Percentiles rank a stretch among this genome's conserved stretches.
These are phyloP conservation scores for Botrytis porri DNA, from an alignment of 2,329 filamentous ascomycete species.

Conservation along the genomic window DNA sequence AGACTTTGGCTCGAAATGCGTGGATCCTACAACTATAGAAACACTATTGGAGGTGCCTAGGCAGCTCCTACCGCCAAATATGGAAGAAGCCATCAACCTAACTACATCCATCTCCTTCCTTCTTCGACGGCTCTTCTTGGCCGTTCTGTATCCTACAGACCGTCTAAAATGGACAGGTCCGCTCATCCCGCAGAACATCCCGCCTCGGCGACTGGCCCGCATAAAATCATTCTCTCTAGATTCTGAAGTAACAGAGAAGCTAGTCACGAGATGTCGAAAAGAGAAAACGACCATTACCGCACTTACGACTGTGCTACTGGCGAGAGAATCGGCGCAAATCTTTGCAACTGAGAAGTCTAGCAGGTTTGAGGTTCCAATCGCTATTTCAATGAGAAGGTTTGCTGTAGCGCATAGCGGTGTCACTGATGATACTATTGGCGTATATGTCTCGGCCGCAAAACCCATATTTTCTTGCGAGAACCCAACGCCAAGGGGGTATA, in stretches of 20 bases:
- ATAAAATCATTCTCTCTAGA: slow-evolving; percentile 21
- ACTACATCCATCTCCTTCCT: slow-evolving; percentile 44
- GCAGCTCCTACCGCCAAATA: slow-evolving; percentile 18
- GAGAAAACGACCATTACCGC: slow-evolving; percentile 28
- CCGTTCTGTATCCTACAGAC: slow-evolving; percentile 34
- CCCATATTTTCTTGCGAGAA: slow-evolving; percentile 24
- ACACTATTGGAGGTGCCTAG: slow-evolving; percentile 32
- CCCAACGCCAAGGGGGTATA: slow-evolving; percentile 22
- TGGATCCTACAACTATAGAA: slow-evolving; percentile 21
- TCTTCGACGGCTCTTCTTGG: slow-evolving; percentile 42
- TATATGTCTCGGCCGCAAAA: slow-evolving; percentile 16
- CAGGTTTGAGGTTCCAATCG: slow-evolving; percentile 21
- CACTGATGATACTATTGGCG: neutral
- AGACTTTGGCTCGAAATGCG: slow-evolving; percentile 27
- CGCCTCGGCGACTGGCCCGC: slow-evolving; percentile 14
- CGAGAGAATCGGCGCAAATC: slow-evolving; percentile 24
- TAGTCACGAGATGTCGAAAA: slow-evolving; percentile 25
- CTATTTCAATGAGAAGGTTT: slow-evolving; percentile 22
- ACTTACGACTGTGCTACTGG: slow-evolving; percentile 25
- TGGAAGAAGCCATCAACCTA: slow-evolving; percentile 31
- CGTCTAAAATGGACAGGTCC: slow-evolving; percentile 22
- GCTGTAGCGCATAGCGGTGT: neutral
- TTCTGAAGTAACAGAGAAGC: slow-evolving; percentile 7
- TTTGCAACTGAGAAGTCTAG: slow-evolving; percentile 22
- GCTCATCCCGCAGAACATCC: slow-evolving; percentile 12